A percentile compares a stretch with the other conserved stretches of the same genome.
Conservation (phyloP, 805 yeast species). For the Metschnikowia colocasiae region DNA sequence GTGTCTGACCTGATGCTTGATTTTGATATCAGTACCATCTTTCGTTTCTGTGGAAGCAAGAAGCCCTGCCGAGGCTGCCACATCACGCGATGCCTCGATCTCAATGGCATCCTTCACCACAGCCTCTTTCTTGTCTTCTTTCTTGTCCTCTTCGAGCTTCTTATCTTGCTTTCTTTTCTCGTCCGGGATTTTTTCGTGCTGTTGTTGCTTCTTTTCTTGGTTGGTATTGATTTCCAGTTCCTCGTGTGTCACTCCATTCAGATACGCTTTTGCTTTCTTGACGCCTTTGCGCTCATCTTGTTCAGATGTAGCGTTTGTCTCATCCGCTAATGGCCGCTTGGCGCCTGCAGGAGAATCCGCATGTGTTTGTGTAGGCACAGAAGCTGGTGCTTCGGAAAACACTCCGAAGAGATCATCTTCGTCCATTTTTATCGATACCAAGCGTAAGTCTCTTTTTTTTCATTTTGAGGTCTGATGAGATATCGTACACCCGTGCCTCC, state of each 20-base stretch:
- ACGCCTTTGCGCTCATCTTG: background rate
- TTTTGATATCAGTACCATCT: conserved; percentile 44
- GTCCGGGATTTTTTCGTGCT: no score
- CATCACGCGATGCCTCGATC: conserved; percentile 86
- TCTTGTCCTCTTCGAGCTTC: conserved; percentile 11
- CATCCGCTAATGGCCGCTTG: background rate
- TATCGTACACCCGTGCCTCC: conserved; percentile 14
- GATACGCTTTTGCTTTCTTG: conserved; percentile 1
- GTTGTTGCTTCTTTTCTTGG: background rate
- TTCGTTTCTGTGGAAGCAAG: conserved; percentile 32
- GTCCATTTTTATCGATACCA: conserved; percentile 23
- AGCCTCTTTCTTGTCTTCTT: conserved; percentile 45
- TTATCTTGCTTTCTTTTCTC: conserved; percentile 17
- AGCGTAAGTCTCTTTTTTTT: background rate
- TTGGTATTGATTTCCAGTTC: background rate
- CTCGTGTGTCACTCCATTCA: background rate
- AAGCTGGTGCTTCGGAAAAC: conserved; percentile 52
- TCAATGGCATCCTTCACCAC: conserved; percentile 84
- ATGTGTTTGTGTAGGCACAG: conserved; percentile 22
- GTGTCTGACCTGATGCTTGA: conserved; percentile 93
- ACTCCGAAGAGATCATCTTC: conserved; percentile 61
- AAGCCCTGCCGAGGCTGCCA: conserved; percentile 75
- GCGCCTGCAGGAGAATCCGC: background rate
- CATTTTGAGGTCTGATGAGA: conserved; percentile 7
- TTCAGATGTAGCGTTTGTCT: background rate